Evolutionary conservation across 129 eudicot species (phyloP).

Genomic region (Lactuca saligna): DNA sequence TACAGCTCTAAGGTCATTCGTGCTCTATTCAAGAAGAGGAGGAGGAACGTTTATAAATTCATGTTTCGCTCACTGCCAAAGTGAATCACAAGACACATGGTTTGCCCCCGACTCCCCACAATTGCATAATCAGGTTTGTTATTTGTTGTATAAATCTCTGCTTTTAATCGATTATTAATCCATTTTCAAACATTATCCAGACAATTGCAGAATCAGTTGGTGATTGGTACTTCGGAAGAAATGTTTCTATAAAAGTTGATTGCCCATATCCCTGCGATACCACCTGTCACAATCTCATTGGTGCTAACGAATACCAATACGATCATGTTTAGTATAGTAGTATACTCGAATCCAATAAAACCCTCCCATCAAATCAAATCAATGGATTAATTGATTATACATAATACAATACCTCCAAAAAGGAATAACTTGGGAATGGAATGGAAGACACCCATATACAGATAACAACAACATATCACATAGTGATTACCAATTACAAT

Average conservation of each 20-base stretch:
- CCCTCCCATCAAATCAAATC: not conserved
- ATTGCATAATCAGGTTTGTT: constrained; percentile 62
- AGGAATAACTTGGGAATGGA: constrained; percentile 2
- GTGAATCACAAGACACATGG: constrained; percentile 93
- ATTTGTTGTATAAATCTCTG: not conserved
- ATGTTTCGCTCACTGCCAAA: constrained; percentile 99
- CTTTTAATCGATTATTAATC: not conserved
- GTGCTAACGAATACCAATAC: constrained; percentile 3
- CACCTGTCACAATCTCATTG: constrained; percentile 70
- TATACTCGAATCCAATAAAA: not conserved
- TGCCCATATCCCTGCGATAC: constrained; percentile 84
- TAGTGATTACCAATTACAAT: constrained; percentile 15
- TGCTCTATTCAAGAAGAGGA: constrained; percentile 49
- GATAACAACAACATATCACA: not conserved
- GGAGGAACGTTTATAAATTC: constrained; percentile 91
- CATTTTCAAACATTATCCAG: constrained; percentile 38
- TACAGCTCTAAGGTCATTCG: constrained; percentile 51
- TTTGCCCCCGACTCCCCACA: constrained; percentile 73
- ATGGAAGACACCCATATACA: constrained; percentile 19
- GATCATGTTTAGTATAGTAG: constrained; percentile 1
- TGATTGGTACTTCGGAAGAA: constrained; percentile 88
- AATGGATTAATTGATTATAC: constrained; percentile 17
- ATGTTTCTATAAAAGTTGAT: constrained; percentile 55
- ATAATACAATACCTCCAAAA: constrained; percentile 13
- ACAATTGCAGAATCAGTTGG: constrained; percentile 93